Evolutionary conservation across 1,284 basidiomycete species (phyloP), one percentile per base, ranked within the genome.

Genomic region (Microbotryum intermedium): DNA sequence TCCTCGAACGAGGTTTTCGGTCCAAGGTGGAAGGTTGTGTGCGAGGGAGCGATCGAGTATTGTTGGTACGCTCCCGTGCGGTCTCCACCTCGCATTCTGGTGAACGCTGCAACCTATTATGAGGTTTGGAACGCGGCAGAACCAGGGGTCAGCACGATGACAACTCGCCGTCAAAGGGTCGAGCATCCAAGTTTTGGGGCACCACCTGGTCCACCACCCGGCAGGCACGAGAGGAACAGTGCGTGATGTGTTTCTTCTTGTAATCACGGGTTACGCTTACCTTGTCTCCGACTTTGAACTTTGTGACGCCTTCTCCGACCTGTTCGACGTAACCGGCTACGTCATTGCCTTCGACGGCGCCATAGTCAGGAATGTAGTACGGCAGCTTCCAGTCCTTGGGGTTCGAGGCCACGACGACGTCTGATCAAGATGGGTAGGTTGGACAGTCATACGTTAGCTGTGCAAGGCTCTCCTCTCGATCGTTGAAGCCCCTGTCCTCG

Each of bases 341-440:
- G 51, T 74, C 72, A 58, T 72, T 74, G 21, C 72, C 73, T 50
- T 74, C 72, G 39, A 73, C 61, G 23, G 69, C 67, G 13, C 49
- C 48, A 21, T 64, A 62, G 4, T 43, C 48, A 0, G 23, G 34
- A 1, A 63, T n/a, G 43, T 55, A 53, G 25, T 20, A 10, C 0
- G 69, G 64, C 1, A 71, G 23, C 62, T 74, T 74, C 71, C 70
- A 74, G 56, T 75, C 74, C 48, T 74, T 74, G 0, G 75, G 75
- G 55, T 76, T 75, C 4, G 61, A 64, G 1, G 71, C 69, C 6
- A 75, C 73, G 2, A 67, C 71, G 30, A 74, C 72, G 50, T 74
- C 65, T 67, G 49, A 9, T 11, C 2, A 16, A 25, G 1, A 6
- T 11, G 18, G 10, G 13, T 21, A 13, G 9, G 30, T 25, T 7